These are phyloP conservation scores for Barnettozyma wickerhamii DNA, from an alignment of 805 yeast species.

Conservation along the genomic window DNA sequence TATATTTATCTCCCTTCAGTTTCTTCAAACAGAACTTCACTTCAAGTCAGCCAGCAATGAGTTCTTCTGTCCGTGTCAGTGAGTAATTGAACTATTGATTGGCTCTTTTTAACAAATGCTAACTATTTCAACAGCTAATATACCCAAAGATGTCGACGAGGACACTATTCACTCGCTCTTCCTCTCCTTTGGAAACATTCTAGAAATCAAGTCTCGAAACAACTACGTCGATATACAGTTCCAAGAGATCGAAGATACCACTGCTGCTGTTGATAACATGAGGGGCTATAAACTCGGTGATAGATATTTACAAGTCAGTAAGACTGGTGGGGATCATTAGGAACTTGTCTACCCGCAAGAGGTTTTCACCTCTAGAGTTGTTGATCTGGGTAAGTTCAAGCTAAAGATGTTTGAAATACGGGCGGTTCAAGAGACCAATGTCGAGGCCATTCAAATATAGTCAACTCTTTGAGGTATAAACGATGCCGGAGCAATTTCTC, in stretches of 20 bases:
- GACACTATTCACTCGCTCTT: slow-evolving; percentile 17
- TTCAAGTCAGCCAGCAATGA: slow-evolving; percentile 5
- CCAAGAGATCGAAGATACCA: slow-evolving; percentile 22
- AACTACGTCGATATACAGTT: slow-evolving; percentile 19
- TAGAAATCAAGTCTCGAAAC: slow-evolving; percentile 4
- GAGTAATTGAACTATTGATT: slow-evolving; percentile 4
- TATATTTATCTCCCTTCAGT: too few species aligned
- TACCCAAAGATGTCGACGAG: slow-evolving; percentile 12
- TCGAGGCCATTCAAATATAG: too few species aligned
- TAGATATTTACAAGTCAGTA: slow-evolving; percentile 18
- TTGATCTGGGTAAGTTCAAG: slow-evolving; percentile 16
- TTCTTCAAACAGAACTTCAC: too few species aligned
- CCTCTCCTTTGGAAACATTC: slow-evolving; percentile 22
- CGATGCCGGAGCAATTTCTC: too few species aligned
- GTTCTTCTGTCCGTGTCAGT: slow-evolving; percentile 10
- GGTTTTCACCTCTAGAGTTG: slow-evolving; percentile 5
- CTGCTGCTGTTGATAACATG: slow-evolving; percentile 24
- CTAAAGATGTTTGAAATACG: too few species aligned
- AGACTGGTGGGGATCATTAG: slow-evolving; percentile 14
- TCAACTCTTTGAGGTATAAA: too few species aligned
- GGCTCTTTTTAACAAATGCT: neutral
- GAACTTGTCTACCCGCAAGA: slow-evolving; percentile 4
- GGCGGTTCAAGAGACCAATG: too few species aligned
- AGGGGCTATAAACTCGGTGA: slow-evolving; percentile 18
- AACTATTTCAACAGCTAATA: slow-evolving; percentile 10